phyloP scores from a whole-genome alignment of 1,284 basidiomycete genomes.

The Cryptococcus sp. region DNA sequence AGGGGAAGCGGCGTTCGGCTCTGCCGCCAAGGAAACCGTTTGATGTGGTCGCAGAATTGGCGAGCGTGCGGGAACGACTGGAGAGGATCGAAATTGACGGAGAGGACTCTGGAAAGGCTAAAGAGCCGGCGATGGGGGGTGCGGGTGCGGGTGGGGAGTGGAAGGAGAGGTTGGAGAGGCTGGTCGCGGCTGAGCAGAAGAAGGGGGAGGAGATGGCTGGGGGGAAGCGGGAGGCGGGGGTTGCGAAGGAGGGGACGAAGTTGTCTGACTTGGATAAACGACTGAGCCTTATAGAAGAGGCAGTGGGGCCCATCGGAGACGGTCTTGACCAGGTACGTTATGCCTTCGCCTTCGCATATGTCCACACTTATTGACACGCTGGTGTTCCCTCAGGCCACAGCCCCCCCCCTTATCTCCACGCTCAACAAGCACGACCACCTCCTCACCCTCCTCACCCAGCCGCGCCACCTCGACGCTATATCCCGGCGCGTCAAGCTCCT shows the following conservation, averaged over 20 bases:
- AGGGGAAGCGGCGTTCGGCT: conserved; percentile 22
- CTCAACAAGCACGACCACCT: conserved; percentile 72
- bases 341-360: background rate
- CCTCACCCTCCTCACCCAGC: conserved; percentile 84
- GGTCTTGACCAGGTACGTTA: conserved; percentile 31
- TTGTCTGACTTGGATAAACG: conserved; percentile 72
- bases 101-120: background rate
- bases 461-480: conserved; percentile 94
- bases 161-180: conserved; percentile 52
- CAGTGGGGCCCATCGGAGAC: conserved; percentile 58
- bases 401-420: conserved; percentile 73
- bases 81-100: conserved; percentile 21
- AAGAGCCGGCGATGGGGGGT: background rate
- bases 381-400: conserved; percentile 54
- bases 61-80: conserved; percentile 27
- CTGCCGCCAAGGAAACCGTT: conserved; percentile 26
- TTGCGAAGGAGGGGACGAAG: conserved; percentile 6
- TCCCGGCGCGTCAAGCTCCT: conserved; percentile 89
- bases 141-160: conserved; percentile 8
- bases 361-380: background rate
- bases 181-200: conserved; percentile 11
- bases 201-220: background rate
- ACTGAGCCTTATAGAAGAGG: conserved; percentile 70
- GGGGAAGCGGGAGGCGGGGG: background rate
- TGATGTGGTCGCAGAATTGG: conserved; percentile 37